phyloP scores from a whole-genome alignment of 768 basidiomycete genomes.

The Dacryopinax spathularia region DNA sequence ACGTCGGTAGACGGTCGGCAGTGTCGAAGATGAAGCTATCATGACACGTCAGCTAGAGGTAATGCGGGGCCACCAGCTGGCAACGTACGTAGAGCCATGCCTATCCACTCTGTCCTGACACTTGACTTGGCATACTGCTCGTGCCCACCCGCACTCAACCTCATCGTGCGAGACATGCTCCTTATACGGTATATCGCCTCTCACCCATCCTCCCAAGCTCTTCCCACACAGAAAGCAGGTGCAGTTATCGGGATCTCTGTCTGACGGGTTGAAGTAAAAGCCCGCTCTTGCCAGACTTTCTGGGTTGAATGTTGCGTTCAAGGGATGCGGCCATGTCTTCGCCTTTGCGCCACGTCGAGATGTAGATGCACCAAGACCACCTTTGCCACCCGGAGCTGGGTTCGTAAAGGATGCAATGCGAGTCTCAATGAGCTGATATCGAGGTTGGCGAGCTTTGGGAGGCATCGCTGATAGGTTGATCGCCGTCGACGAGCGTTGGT shows the following conservation, averaged over 20 bases:
- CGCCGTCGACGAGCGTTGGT: background rate
- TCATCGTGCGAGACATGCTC: constrained; percentile 58
- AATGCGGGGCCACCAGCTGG: background rate
- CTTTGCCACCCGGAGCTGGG: constrained; percentile 31
- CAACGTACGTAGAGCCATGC: background rate
- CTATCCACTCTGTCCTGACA: background rate
- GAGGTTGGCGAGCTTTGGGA: background rate
- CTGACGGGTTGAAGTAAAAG: constrained; percentile 66
- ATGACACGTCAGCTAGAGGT: background rate
- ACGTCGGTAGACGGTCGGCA: constrained; percentile 47
- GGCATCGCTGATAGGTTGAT: background rate
- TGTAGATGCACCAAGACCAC: constrained; percentile 15
- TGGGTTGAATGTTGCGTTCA: constrained; percentile 52
- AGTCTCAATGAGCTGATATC: constrained; percentile 27
- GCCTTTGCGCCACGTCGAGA: constrained; percentile 32
- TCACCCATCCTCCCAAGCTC: constrained; percentile 71
- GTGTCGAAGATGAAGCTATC: constrained; percentile 46
- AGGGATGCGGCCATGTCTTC: constrained; percentile 61
- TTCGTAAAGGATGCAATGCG: constrained; percentile 59
- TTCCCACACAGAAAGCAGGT: constrained; percentile 76
- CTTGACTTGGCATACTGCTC: background rate
- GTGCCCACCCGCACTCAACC: constrained; percentile 37
- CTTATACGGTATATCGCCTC: constrained; percentile 68
- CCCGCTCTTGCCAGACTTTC: constrained; percentile 71
- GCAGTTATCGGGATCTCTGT: constrained; percentile 57